phyloP scores from a whole-genome alignment of 1,139 yeast species.

The Barnettozyma hawaiiensis region DNA sequence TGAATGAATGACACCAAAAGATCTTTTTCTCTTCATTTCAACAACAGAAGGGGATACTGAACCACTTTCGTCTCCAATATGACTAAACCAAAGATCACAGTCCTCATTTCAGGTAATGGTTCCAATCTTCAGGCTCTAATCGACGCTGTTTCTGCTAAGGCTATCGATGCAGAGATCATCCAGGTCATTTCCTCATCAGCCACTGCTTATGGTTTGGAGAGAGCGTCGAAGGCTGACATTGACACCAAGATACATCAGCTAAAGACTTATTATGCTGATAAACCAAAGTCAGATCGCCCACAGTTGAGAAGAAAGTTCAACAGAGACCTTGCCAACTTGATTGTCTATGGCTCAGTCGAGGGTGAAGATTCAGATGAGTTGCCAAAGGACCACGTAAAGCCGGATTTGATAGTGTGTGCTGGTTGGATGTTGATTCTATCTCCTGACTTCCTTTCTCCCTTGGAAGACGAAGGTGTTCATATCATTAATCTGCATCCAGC shows the following conservation, averaged over 20 bases:
- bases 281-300: conserved; percentile 58
- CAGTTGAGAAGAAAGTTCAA: conserved; percentile 68
- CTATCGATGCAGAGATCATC: conserved; percentile 36
- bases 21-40: no score
- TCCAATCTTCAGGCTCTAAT: conserved; percentile 90
- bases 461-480: conserved; percentile 56
- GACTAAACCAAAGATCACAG: conserved; percentile 44
- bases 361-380: conserved; percentile 27
- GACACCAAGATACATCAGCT: conserved; percentile 67
- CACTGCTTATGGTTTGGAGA: conserved; percentile 73
- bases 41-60: background rate
- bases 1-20: conserved; percentile 1
- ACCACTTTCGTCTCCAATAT: background rate
- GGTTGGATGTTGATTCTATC: conserved; percentile 97
- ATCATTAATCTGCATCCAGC: conserved; percentile 96
- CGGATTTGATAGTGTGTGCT: conserved; percentile 90
- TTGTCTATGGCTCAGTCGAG: conserved; percentile 43
- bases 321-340: conserved; percentile 63
- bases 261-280: conserved; percentile 66
- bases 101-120: conserved; percentile 91
- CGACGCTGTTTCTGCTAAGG: conserved; percentile 52
- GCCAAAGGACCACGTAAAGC: conserved; percentile 38
- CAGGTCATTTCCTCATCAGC: conserved; percentile 81
- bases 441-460: conserved; percentile 62
- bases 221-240: conserved; percentile 68